Percentiles rank a stretch among this genome's conserved stretches.
Conservation (phyloP, 768 basidiomycete species). For the Peribolospora baueri region DNA sequence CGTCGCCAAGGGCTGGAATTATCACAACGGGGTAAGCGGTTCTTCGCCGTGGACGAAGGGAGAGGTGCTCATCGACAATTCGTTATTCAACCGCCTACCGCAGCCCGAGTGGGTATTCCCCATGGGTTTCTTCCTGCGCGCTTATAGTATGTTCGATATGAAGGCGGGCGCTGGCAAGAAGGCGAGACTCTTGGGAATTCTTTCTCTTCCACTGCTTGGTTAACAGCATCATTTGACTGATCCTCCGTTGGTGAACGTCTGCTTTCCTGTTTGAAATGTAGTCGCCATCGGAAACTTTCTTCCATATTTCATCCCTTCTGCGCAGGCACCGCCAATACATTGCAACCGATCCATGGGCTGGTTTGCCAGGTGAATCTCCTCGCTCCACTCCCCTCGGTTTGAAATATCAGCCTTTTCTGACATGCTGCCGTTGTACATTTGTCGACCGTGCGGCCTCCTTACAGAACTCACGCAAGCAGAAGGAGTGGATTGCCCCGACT, state of each 20-base stretch:
- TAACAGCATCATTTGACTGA: neutral
- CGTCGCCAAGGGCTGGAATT: slow-evolving; percentile 82
- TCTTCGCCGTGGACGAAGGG: neutral
- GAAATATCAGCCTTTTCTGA: neutral
- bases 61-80: slow-evolving; percentile 10
- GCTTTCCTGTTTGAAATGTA: slow-evolving; percentile 16
- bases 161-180: slow-evolving; percentile 39
- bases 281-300: slow-evolving; percentile 46
- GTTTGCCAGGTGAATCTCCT: slow-evolving; percentile 33
- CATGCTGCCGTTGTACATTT: neutral
- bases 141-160: slow-evolving; percentile 71
- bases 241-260: neutral
- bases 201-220: neutral
- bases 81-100: slow-evolving; percentile 20
- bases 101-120: slow-evolving; percentile 94
- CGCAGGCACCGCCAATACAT: slow-evolving; percentile 50
- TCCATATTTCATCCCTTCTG: slow-evolving; percentile 52
- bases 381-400: neutral
- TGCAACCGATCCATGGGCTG: slow-evolving; percentile 63
- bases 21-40: slow-evolving; percentile 27
- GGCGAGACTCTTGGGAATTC: slow-evolving; percentile 24
- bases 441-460: neutral
- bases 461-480: slow-evolving; percentile 46
- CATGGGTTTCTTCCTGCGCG: slow-evolving; percentile 78
- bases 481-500: slow-evolving; percentile 59